These are phyloP conservation scores for Fusarium chuoi DNA, from an alignment of 2,329 filamentous ascomycete species.

Conservation along the genomic window DNA sequence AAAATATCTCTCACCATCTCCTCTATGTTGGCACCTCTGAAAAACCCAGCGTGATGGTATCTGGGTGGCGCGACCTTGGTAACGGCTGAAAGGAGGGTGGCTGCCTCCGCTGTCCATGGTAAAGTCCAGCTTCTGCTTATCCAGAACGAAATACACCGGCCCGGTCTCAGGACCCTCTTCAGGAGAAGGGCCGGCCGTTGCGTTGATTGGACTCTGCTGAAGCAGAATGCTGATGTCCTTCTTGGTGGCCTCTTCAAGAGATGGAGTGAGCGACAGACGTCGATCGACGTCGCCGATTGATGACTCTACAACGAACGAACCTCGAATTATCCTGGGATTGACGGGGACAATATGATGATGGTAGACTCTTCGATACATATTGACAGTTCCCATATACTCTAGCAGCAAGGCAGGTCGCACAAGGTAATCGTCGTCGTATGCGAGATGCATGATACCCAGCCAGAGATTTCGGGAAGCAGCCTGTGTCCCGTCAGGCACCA, in stretches of 20 bases:
- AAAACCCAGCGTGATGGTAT: constrained; percentile 37
- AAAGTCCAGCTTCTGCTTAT: neutral
- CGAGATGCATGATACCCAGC: constrained; percentile 38
- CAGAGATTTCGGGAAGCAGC: constrained; percentile 5
- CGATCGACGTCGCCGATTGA: neutral
- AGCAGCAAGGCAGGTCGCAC: constrained; percentile 35
- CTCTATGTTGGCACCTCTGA: constrained; percentile 8
- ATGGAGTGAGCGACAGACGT: neutral
- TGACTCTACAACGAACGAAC: neutral
- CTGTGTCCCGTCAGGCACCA: neutral
- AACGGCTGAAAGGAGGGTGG: constrained; percentile 28
- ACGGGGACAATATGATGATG: constrained; percentile 28
- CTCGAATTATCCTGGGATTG: constrained; percentile 15
- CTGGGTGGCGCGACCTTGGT: constrained; percentile 16
- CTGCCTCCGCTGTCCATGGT: constrained; percentile 10
- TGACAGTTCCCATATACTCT: constrained; percentile 25
- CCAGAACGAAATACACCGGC: constrained; percentile 35
- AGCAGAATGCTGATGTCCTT: constrained; percentile 27
- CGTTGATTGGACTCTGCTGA: constrained; percentile 29
- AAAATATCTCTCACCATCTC: constrained; percentile 12
- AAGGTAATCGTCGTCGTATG: constrained; percentile 36
- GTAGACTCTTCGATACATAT: constrained; percentile 35
- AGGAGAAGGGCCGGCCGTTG: neutral
- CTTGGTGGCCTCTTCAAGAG: constrained; percentile 12
- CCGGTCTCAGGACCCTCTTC: constrained; percentile 11